Evolutionary conservation across 441 rosid genomes (phyloP).

Genomic region (Eruca vesicaria): DNA sequence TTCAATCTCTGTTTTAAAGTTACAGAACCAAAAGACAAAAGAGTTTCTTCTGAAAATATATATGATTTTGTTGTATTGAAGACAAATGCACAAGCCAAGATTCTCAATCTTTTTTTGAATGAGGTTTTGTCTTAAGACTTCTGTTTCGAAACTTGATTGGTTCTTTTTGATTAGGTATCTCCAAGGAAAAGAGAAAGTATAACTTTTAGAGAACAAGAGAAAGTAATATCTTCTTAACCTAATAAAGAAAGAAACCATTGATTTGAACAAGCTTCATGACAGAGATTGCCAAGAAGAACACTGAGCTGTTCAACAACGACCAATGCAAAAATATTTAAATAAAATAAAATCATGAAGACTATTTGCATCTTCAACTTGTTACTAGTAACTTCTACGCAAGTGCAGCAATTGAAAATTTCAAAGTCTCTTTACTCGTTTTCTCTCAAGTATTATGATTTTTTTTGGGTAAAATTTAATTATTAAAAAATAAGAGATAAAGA

Average conservation of each 20-base stretch:
- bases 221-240: neutral
- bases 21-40: slow-evolving; percentile 11
- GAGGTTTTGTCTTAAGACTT: neutral
- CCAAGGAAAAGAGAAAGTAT: neutral
- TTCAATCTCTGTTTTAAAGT: neutral
- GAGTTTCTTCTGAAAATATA: slow-evolving; percentile 3
- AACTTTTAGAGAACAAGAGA: neutral
- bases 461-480: neutral
- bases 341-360: neutral
- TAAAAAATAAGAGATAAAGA: neutral
- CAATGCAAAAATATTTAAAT: neutral
- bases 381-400: neutral
- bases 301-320: neutral
- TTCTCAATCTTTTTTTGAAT: neutral
- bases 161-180: neutral
- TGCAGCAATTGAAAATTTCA: neutral
- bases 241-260: neutral
- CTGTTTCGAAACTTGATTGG: neutral
- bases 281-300: neutral
- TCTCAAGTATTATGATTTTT: neutral
- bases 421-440: neutral
- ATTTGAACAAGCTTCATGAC: neutral
- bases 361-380: neutral
- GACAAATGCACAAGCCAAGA: slow-evolving; percentile 1
- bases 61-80: slow-evolving; percentile 7